A percentile compares a stretch with the other conserved stretches of the same genome.
phyloP scores from a whole-genome alignment of 148 eudicot genomes.

The Rhododendron vialii region DNA sequence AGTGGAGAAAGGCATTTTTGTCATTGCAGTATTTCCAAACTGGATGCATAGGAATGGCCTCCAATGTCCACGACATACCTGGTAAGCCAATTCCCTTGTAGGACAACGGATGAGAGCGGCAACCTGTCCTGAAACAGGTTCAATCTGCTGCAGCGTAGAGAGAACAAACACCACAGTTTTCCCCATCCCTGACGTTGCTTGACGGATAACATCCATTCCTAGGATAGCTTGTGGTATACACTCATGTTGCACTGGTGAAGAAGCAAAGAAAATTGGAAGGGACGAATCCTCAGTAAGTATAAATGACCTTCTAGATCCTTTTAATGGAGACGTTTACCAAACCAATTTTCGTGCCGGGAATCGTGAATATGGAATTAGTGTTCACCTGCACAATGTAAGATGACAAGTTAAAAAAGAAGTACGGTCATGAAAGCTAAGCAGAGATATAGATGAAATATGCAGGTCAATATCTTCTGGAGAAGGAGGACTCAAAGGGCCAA shows the following conservation, averaged over 20 bases:
- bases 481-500: not conserved
- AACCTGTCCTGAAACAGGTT: conserved; percentile 56
- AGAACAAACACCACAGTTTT: conserved; percentile 60
- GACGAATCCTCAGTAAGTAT: conserved; percentile 31
- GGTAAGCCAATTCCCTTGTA: conserved; percentile 54
- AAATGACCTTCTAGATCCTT: conserved; percentile 29
- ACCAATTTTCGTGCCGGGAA: conserved; percentile 25
- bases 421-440: not conserved
- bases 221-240: conserved; percentile 62
- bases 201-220: conserved; percentile 62
- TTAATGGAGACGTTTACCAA: conserved; percentile 31
- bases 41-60: not conserved
- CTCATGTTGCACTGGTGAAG: conserved; percentile 60
- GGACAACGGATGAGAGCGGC: conserved; percentile 56
- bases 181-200: conserved; percentile 62
- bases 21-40: not conserved
- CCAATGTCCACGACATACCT: conserved; percentile 20
- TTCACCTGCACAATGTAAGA: conserved; percentile 33
- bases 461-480: not conserved
- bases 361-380: conserved; percentile 18
- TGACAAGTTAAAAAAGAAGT: not conserved
- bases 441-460: not conserved
- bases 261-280: conserved; percentile 38
- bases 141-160: conserved; percentile 54
- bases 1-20: not conserved